Conservation (phyloP, 306 rosid species). For the Senna siamea region DNA sequence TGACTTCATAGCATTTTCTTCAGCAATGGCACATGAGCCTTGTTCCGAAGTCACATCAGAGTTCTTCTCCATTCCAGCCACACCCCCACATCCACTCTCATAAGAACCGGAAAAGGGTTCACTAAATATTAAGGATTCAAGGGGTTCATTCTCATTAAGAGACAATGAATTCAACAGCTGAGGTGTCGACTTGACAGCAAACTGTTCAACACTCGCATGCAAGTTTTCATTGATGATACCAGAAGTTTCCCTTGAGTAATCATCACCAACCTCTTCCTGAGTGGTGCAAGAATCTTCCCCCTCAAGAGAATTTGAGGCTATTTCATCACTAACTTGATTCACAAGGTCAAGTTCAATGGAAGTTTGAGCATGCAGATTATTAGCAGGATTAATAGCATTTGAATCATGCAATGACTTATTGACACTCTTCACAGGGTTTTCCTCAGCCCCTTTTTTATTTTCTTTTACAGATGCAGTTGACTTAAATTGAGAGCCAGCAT, state of each 20-base stretch:
- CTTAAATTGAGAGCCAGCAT: slow-evolving; percentile 33
- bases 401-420: slow-evolving; percentile 38
- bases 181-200: neutral
- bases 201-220: slow-evolving; percentile 21
- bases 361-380: slow-evolving; percentile 40
- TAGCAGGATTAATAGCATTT: slow-evolving; percentile 36
- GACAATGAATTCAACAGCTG: neutral
- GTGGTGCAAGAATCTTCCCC: neutral
- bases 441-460: slow-evolving; percentile 29
- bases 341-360: slow-evolving; percentile 1
- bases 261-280: slow-evolving; percentile 33
- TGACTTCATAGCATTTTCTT: slow-evolving; percentile 40
- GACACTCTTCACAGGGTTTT: slow-evolving; percentile 38
- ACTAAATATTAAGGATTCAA: slow-evolving; percentile 3
- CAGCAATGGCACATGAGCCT: slow-evolving; percentile 34
- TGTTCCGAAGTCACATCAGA: slow-evolving; percentile 33
- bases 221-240: slow-evolving; percentile 18
- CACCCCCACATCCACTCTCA: slow-evolving; percentile 28
- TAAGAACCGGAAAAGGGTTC: slow-evolving; percentile 28
- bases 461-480: slow-evolving; percentile 10
- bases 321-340: neutral
- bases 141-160: neutral
- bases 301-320: neutral
- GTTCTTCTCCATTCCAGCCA: slow-evolving; percentile 5
- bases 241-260: slow-evolving; percentile 35